These are phyloP conservation scores for Gillenia trifoliata DNA, from an alignment of 306 rosid genomes.

Conservation along the genomic window DNA sequence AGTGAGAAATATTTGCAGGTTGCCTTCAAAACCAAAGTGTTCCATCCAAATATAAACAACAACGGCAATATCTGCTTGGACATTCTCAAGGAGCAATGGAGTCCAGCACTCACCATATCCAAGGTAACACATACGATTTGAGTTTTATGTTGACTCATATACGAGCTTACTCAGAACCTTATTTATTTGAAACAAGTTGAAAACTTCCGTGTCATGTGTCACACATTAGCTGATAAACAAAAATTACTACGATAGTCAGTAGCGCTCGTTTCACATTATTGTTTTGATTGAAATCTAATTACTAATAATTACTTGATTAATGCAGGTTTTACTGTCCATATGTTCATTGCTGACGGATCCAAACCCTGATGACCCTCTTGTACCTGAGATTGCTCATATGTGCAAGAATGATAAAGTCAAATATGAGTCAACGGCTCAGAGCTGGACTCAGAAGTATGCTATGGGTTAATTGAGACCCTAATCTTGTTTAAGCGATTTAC, in stretches of 20 bases:
- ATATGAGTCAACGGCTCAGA: slow-evolving; percentile 79
- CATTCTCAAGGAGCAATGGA: slow-evolving; percentile 97
- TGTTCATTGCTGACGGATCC: slow-evolving; percentile 89
- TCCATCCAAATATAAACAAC: slow-evolving; percentile 87
- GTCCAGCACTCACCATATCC: slow-evolving; percentile 95
- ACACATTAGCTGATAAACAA: too few relatives aligned
- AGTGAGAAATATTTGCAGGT: slow-evolving; percentile 37
- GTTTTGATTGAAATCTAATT: background rate
- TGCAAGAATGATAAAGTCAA: slow-evolving; percentile 68
- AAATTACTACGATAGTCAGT: too few relatives aligned
- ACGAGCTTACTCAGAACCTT: background rate
- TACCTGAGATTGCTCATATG: slow-evolving; percentile 92
- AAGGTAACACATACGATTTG: slow-evolving; percentile 41
- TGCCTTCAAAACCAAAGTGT: slow-evolving; percentile 88
- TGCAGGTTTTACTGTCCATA: slow-evolving; percentile 79
- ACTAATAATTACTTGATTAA: too few relatives aligned
- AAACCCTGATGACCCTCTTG: slow-evolving; percentile 90
- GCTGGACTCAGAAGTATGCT: slow-evolving; percentile 93
- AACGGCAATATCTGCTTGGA: slow-evolving; percentile 89
- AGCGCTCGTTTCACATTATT: too few relatives aligned
- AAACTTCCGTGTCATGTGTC: background rate
- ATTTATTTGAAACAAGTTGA: background rate
- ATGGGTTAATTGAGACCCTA: slow-evolving; percentile 43
- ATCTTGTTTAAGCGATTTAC: background rate
- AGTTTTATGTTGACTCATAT: background rate